Base-by-base conservation (phyloP, 2,329 filamentous ascomycete genomes). In the Cladosporium sp. region DNA sequence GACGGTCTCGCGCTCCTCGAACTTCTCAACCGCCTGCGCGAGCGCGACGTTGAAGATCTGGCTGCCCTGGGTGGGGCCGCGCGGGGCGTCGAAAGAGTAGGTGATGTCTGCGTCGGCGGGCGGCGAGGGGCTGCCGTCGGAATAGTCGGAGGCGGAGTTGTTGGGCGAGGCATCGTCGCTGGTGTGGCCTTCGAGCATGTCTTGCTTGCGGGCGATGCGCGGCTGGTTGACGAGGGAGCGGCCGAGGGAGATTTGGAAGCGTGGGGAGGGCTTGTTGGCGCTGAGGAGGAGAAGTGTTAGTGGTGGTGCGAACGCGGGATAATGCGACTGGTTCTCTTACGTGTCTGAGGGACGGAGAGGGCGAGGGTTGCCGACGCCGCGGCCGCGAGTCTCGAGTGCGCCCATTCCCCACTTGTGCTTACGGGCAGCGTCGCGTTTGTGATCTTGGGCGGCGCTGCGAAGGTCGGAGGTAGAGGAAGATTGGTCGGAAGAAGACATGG, bases 1-100 rank as follows among this genome's bases (percentile, higher is more conserved):
- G 76, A 87, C 84, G 2, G 85, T 88, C 77, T 86, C 83, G 71
- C 83, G 83, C 68, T 82, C 84, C 77, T 88, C 86, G 73, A 83
- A 88, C 69, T 81, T 82, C 78, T 86, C 83, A 49, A 88, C 83
- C 1, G 86, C 86, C 75, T 86, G 83, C 65, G 80, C 81, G 38
- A 88, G 78, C 12, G 86, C 86, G 18, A 80, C 79, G 67, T 84
- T 83, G 59, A 88, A 79, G 73, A 88, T 82, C 73, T 86, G 84
- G 75, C 84, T 84, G 49, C 86, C 86, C 36, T 82, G 79, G 67
- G 76, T 80, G 18, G 85, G 85, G 30, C 82, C 82, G 24, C 78
- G 76, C 4, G 77, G 71, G 14, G 82, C 80, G 67, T 87, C 85
- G 77, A 81, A 88, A 51, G 82, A 85, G 76, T 86, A 85, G 59